Base-by-base conservation (phyloP, 2,329 filamentous ascomycete species). In the Xylaria sp. region DNA sequence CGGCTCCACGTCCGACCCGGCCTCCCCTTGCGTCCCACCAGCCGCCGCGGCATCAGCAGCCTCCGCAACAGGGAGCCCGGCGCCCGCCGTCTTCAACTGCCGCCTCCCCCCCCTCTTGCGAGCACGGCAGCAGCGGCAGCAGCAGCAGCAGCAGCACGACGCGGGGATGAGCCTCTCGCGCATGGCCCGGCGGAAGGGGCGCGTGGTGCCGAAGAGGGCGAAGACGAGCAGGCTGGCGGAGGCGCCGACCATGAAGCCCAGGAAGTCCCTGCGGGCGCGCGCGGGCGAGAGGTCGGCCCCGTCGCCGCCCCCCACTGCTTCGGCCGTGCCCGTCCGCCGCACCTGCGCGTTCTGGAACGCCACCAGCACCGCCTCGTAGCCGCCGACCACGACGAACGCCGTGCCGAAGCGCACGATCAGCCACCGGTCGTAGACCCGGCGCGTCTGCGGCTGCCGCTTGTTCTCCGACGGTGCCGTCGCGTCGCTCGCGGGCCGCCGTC, bases 231-330 rank as follows among this genome's bases (percentile, higher is more conserved):
- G 16, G 29, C 50, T 44, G 11, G 50, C 40, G 7, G 50, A 38
- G 1, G 45, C 40, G 16, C 50, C 45, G 26, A 41, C 20, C 19
- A 44, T 56, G 39, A 69, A 71, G 17, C 66, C 39, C 1, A 64
- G 6, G 13, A 68, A 59, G 22, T 69, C 66, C 2, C 29, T 48
- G 4, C 65, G 66, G 1, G 67, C 57, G n/a, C 53, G 39, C 7
- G 47, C 46, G 6, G 54, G 24, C 8, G 60, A 61, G 22, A 64
- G 53, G 45, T 71, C 54, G 6, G 67, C 67, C 11, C 49, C 42
- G 1, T 62, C 60, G 13, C 42, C 42, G 1, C 61, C 60, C 9
- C 42, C 22, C 19, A 56, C 47, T 18, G 56, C 26, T 20, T 22
- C 34, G 5, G 6, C 16, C 29, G 29, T 34, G 8, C 6, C 11